Evolutionary conservation across 345 rosid genomes (phyloP).

Genomic region (Gynandropsis gynandra): DNA sequence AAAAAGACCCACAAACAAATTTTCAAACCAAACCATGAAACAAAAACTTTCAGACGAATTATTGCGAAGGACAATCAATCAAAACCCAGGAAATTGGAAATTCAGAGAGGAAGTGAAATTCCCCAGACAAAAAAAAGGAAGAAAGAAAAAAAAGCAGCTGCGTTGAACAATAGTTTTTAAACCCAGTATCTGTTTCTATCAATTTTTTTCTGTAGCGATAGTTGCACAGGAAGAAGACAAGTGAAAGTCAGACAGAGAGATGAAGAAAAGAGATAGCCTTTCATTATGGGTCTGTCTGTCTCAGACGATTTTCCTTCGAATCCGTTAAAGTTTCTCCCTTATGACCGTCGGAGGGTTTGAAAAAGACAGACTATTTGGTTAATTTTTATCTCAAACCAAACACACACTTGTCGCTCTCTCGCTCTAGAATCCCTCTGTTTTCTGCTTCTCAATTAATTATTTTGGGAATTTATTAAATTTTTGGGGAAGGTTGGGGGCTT

Average conservation of each 20-base stretch:
- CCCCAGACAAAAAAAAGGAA: too few relatives aligned
- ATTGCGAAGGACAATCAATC: too few relatives aligned
- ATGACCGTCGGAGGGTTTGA: slow-evolving; percentile 31
- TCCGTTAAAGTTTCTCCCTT: slow-evolving; percentile 27
- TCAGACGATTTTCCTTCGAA: slow-evolving; percentile 27
- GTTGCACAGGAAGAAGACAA: slow-evolving; percentile 23
- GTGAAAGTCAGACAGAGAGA: slow-evolving; percentile 3
- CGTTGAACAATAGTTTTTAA: slow-evolving; percentile 3
- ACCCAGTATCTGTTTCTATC: too few relatives aligned
- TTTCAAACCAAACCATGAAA: too few relatives aligned
- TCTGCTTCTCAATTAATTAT: too few relatives aligned
- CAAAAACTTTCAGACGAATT: too few relatives aligned
- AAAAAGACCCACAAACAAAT: too few relatives aligned
- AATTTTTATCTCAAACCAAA: slow-evolving; percentile 14
- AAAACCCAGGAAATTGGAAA: slow-evolving; percentile 7
- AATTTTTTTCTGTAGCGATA: slow-evolving; percentile 18
- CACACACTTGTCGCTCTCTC: neutral
- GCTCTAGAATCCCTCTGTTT: too few relatives aligned
- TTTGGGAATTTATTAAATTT: neutral
- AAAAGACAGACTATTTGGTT: too few relatives aligned
- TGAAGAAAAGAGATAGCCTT: slow-evolving; percentile 13
- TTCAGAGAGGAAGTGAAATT: neutral
- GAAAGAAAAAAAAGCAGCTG: too few relatives aligned
- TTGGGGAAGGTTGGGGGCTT: too few relatives aligned
- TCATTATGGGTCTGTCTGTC: neutral